Percentiles rank a stretch among this genome's conserved stretches.
Evolutionary conservation across 495 filamentous ascomycete genomes (phyloP).

Genomic region (Amphirosellinia nigrospora): DNA sequence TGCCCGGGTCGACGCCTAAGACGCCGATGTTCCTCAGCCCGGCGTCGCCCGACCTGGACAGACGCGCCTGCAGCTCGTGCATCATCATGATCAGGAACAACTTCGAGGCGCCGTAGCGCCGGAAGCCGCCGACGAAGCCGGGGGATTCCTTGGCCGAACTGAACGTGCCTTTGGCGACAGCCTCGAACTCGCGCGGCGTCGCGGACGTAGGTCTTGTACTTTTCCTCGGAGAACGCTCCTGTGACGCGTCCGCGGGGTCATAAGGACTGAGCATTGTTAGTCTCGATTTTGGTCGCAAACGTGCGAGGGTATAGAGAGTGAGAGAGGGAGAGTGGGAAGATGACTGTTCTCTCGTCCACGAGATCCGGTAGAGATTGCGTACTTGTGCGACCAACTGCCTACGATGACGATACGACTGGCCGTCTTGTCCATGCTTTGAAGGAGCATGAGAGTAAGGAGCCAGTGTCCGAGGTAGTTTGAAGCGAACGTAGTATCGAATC

Average conservation of each 20-base stretch:
- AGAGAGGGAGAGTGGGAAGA: not conserved
- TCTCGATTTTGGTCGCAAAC: too few relatives aligned
- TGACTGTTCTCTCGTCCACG: too few relatives aligned
- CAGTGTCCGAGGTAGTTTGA: constrained; percentile 51
- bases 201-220: constrained; percentile 26
- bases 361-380: not conserved
- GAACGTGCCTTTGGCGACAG: constrained; percentile 40
- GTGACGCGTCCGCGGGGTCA: not conserved
- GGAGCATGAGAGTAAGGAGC: constrained; percentile 44
- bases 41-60: constrained; percentile 19
- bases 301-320: not conserved
- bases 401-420: constrained; percentile 46
- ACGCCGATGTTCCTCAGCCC: constrained; percentile 30
- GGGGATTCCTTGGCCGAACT: constrained; percentile 29
- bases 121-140: constrained; percentile 26
- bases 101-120: constrained; percentile 45
- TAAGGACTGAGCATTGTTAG: not conserved
- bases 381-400: constrained; percentile 44
- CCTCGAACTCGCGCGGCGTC: constrained; percentile 23
- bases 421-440: constrained; percentile 45
- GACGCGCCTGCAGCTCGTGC: constrained; percentile 39
- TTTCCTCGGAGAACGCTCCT: constrained; percentile 12
- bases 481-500: constrained; percentile 44
- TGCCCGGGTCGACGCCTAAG: constrained; percentile 33
- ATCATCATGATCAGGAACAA: constrained; percentile 44